phyloP scores from a whole-genome alignment of 164 flowering plant species.

The Vitis rotundifolia region DNA sequence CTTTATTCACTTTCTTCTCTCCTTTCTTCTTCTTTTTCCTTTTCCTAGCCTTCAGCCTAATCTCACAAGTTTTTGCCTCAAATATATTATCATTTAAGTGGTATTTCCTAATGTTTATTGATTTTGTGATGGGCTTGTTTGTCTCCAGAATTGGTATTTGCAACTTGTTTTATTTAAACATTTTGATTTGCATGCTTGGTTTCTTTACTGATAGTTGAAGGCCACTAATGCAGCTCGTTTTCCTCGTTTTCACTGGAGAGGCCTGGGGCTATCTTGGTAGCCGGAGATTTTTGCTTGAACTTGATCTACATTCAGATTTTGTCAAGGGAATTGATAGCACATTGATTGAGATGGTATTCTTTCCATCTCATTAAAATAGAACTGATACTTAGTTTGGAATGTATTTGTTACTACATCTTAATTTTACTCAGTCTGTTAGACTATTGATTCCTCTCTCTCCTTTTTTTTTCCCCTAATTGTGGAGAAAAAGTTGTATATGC shows the following conservation, averaged over 20 bases:
- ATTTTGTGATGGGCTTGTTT: background rate
- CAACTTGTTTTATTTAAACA: background rate
- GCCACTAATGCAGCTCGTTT: conserved; percentile 63
- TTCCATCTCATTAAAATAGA: conserved; percentile 4
- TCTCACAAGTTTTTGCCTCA: too few relatives aligned
- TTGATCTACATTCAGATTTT: conserved; percentile 64
- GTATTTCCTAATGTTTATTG: too few relatives aligned
- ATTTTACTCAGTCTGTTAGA: too few relatives aligned
- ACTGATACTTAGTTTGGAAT: background rate
- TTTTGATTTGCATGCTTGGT: too few relatives aligned
- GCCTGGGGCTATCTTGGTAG: conserved; percentile 99
- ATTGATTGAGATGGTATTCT: conserved; percentile 66
- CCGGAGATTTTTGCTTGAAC: conserved; percentile 81
- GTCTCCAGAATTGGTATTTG: background rate
- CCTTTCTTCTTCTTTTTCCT: too few relatives aligned
- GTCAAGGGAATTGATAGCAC: conserved; percentile 63
- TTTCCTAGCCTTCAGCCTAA: too few relatives aligned
- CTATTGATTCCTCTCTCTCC: too few relatives aligned
- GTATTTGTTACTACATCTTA: background rate
- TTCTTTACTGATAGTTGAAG: background rate
- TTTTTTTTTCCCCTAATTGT: too few relatives aligned
- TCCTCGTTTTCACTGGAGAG: conserved; percentile 87
- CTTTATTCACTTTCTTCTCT: too few relatives aligned
- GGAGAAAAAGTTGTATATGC: too few relatives aligned
- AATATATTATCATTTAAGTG: too few relatives aligned